Evolutionary conservation across 306 rosid species (phyloP), one percentile per base, ranked within the genome.

Genomic region (Calophaca sinica): DNA sequence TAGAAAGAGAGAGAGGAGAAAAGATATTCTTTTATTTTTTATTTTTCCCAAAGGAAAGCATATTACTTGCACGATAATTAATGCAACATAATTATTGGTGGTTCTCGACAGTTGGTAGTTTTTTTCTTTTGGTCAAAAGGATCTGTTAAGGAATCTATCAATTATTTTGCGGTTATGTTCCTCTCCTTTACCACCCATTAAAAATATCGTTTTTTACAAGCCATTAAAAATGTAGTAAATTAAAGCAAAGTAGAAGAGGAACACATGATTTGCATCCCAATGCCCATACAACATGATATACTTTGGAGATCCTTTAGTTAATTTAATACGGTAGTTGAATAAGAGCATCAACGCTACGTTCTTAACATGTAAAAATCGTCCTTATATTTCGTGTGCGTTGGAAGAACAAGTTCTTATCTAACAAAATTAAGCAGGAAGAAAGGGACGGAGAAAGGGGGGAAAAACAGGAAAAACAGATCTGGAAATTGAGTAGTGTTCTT

Each of bases 261-360:
- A 54, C 75, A 58, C 79, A 41, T 81, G 79, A 71, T 77, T 76
- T 77, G 79, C 62, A 10, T 68, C 66, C 75, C 35, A 76, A 50
- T 76, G 78, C 41, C 67, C 75, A 33, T 61, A 59, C 72, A 65
- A n/a, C 31, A 76, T 57, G 10, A 14, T 29, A 57, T 69, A 12
- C 50, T 32, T 53, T 54, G 48, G 41, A 53, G 73, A 71, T 20
- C 46, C 20, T 42, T 63, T 60, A 10, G 66, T 20, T 39, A 61
- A 42, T 61, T 68, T 70, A 49, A 41, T 61, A 29, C 12, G 4
- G 10, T 12, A 32, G 3, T 64, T 50, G 65, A 59, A 38, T 26
- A 8, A 53, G 36, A 20, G 26, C 26, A 20, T 20, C n/a, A n/a
- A n/a, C 26, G 26, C 26, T 20, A 20, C 26, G 26, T 20, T 20